Evolutionary conservation across 1,284 basidiomycete genomes (phyloP).

Genomic region (Rhodofomes roseus): DNA sequence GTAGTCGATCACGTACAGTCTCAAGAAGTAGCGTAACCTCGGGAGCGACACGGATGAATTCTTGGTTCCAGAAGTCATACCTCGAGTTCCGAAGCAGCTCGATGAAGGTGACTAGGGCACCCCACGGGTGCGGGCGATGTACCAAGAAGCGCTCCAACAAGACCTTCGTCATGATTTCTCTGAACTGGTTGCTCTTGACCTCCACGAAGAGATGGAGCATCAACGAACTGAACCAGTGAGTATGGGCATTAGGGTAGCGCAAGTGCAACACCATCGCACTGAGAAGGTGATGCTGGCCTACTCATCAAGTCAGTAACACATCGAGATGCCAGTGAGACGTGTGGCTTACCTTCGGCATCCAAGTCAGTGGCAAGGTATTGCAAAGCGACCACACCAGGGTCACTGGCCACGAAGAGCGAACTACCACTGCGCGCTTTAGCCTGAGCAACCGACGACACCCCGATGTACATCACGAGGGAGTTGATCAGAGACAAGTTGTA

Average conservation of each 20-base stretch:
- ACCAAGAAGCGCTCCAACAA: slow-evolving; percentile 93
- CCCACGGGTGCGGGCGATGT: slow-evolving; percentile 97
- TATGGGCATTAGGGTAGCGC: slow-evolving; percentile 96
- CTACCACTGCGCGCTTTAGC: slow-evolving; percentile 79
- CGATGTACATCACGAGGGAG: slow-evolving; percentile 92
- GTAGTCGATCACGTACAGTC: slow-evolving; percentile 51
- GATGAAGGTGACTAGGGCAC: slow-evolving; percentile 89
- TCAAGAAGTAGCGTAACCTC: slow-evolving; percentile 80
- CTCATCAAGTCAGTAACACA: background rate
- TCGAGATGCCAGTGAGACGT: background rate
- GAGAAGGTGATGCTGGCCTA: slow-evolving; percentile 91
- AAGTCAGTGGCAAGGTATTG: slow-evolving; percentile 80
- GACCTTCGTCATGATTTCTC: slow-evolving; percentile 89
- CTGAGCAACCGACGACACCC: slow-evolving; percentile 84
- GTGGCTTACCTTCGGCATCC: slow-evolving; percentile 81
- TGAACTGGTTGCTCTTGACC: slow-evolving; percentile 72
- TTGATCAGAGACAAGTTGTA: slow-evolving; percentile 91
- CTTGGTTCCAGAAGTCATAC: slow-evolving; percentile 85
- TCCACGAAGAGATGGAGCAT: slow-evolving; percentile 85
- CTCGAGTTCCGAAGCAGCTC: slow-evolving; percentile 83
- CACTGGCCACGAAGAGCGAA: slow-evolving; percentile 74
- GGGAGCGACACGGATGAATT: slow-evolving; percentile 76
- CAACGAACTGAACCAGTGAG: slow-evolving; percentile 91
- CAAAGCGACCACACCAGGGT: slow-evolving; percentile 80
- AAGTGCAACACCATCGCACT: slow-evolving; percentile 91